Conservation (phyloP, 2,329 filamentous ascomycete genomes). For the Aspergillus pseudoterreus region DNA sequence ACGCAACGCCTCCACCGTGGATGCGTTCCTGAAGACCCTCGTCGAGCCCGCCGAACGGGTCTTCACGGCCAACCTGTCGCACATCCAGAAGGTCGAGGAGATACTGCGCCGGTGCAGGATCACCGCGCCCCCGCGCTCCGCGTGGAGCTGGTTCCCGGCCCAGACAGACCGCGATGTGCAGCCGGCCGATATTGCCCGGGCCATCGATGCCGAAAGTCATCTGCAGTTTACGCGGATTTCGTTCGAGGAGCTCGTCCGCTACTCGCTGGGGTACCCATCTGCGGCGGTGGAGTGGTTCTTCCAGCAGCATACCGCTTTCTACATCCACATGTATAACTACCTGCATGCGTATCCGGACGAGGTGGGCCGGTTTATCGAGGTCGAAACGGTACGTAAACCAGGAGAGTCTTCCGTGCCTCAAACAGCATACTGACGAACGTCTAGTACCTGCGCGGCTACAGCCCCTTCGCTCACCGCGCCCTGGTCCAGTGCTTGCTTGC, state of each 20-base stretch:
- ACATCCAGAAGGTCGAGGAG: conserved; percentile 38
- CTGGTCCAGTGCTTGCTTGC: conserved; percentile 28
- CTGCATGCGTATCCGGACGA: conserved; percentile 31
- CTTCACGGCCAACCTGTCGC: conserved; percentile 26
- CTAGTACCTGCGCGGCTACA: conserved; percentile 33
- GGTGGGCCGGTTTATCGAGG: conserved; percentile 28
- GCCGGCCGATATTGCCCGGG: conserved; percentile 25
- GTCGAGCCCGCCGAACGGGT: conserved; percentile 24
- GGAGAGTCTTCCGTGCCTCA: not conserved
- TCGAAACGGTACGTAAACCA: conserved; percentile 31
- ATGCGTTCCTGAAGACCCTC: conserved; percentile 29
- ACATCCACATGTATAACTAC: conserved; percentile 30
- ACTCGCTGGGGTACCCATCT: conserved; percentile 33
- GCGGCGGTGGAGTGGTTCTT: conserved; percentile 37
- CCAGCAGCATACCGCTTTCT: conserved; percentile 35
- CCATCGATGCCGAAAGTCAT: conserved; percentile 38
- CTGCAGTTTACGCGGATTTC: conserved; percentile 36
- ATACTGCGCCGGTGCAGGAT: conserved; percentile 32
- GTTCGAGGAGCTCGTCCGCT: conserved; percentile 40
- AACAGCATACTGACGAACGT: not conserved
- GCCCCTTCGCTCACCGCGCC: conserved; percentile 37
- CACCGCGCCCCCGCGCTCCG: conserved; percentile 15
- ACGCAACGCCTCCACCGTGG: conserved; percentile 31
- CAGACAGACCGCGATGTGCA: conserved; percentile 17
- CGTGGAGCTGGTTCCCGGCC: conserved; percentile 38